phyloP scores from a whole-genome alignment of 768 basidiomycete species.

The Russula vinacea region DNA sequence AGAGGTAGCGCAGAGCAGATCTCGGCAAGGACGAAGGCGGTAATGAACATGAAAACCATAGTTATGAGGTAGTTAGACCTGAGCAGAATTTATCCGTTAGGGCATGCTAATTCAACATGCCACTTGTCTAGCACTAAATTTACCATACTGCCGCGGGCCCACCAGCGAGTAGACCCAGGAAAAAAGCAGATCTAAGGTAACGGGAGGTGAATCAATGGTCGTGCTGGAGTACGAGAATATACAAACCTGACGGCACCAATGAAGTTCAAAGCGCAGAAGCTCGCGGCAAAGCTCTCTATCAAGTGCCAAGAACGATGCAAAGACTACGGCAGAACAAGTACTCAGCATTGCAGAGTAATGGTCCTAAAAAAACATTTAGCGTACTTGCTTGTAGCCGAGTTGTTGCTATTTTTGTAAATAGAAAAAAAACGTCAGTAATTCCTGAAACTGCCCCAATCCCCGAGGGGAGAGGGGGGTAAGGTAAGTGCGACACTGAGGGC shows the following conservation, averaged over 20 bases:
- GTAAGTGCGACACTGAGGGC: slow-evolving; percentile 64
- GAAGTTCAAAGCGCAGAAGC: slow-evolving; percentile 87
- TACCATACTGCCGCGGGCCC: slow-evolving; percentile 87
- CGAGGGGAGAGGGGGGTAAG: slow-evolving; percentile 42
- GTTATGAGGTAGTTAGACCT: slow-evolving; percentile 87
- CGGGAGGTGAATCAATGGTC: slow-evolving; percentile 14
- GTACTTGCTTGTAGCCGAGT: slow-evolving; percentile 79
- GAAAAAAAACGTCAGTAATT: slow-evolving; percentile 49
- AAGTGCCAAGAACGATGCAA: slow-evolving; percentile 83
- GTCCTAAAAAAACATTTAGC: slow-evolving; percentile 20
- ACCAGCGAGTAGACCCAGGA: slow-evolving; percentile 78
- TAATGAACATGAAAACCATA: slow-evolving; percentile 83
- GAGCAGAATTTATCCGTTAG: slow-evolving; percentile 21
- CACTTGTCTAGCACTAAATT: neutral
- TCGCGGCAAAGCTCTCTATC: slow-evolving; percentile 82
- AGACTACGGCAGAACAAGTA: slow-evolving; percentile 47
- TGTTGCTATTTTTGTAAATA: slow-evolving; percentile 46
- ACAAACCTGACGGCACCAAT: slow-evolving; percentile 79
- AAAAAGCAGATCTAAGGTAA: slow-evolving; percentile 60
- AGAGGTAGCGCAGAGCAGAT: slow-evolving; percentile 85
- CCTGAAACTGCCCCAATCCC: slow-evolving; percentile 38
- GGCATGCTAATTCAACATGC: neutral
- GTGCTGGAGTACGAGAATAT: neutral
- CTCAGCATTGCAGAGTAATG: neutral
- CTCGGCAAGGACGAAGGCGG: slow-evolving; percentile 82